Evolutionary conservation across 1,139 yeast genomes (phyloP).

Genomic region (Saccharomyces uvarum): DNA sequence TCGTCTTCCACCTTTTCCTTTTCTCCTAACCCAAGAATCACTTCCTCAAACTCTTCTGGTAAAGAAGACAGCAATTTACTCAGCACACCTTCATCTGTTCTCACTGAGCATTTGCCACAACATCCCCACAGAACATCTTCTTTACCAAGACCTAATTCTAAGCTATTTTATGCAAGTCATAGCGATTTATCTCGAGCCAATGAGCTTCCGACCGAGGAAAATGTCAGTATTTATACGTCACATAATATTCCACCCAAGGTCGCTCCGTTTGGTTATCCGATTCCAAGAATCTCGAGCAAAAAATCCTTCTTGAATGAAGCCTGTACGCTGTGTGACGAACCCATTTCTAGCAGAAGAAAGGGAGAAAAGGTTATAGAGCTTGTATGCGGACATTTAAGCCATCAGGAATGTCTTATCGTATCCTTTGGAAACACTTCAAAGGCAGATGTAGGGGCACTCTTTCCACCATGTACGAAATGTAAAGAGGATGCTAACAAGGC

Average conservation of each 20-base stretch:
- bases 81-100: constrained; percentile 5
- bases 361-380: constrained; percentile 30
- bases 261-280: constrained; percentile 13
- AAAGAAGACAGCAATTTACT: not conserved
- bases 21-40: constrained; percentile 1
- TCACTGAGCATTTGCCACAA: constrained; percentile 1
- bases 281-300: constrained; percentile 10
- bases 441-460: constrained; percentile 17
- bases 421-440: constrained; percentile 16
- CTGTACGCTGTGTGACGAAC: constrained; percentile 32
- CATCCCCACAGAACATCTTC: constrained; percentile 19
- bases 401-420: constrained; percentile 28
- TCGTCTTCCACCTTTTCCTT: constrained; percentile 7
- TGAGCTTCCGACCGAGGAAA: not conserved
- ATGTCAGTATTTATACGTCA: not conserved
- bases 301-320: constrained; percentile 25
- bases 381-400: constrained; percentile 29
- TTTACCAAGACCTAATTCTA: constrained; percentile 18
- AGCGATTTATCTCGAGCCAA: not conserved
- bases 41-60: not conserved
- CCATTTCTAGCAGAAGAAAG: constrained; percentile 24
- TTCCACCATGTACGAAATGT: constrained; percentile 26
- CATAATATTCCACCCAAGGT: constrained; percentile 9
- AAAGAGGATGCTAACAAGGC: constrained; percentile 5
- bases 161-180: constrained; percentile 2